Conservation (phyloP, 805 yeast species). For the Wickerhamiella allomyrinae region DNA sequence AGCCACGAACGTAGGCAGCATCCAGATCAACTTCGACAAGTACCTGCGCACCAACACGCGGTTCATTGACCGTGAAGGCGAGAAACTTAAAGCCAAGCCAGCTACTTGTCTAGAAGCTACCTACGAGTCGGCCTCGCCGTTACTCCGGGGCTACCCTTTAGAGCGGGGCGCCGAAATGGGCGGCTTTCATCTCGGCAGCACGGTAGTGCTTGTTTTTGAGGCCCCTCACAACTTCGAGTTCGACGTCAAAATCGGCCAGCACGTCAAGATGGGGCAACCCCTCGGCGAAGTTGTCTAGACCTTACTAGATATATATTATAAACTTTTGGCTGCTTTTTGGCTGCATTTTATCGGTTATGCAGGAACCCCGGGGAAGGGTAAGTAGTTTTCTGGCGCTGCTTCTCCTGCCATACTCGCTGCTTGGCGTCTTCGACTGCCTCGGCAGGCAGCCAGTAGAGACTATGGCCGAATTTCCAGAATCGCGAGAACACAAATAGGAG, state of each 20-base stretch:
- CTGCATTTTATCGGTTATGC: no score
- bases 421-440: not conserved
- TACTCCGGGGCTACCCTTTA: slow-evolving; percentile 77
- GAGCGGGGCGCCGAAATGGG: slow-evolving; percentile 92
- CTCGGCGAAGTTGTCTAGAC: slow-evolving; percentile 33
- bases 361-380: not conserved
- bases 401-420: not conserved
- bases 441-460: slow-evolving; percentile 3
- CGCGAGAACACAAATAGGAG: slow-evolving; percentile 50
- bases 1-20: slow-evolving; percentile 96
- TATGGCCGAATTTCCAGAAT: slow-evolving; percentile 20
- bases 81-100: slow-evolving; percentile 36
- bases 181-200: slow-evolving; percentile 89
- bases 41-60: slow-evolving; percentile 68
- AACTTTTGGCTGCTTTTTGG: not conserved
- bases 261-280: slow-evolving; percentile 71
- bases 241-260: slow-evolving; percentile 53
- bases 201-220: slow-evolving; percentile 93
- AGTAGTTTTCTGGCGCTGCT: not conserved
- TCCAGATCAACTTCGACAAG: slow-evolving; percentile 79
- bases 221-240: slow-evolving; percentile 77
- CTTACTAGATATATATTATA: no score
- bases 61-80: slow-evolving; percentile 10
- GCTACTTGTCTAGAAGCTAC: slow-evolving; percentile 90
- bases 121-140: slow-evolving; percentile 59